Percentiles rank a stretch among this genome's conserved stretches.
These are phyloP conservation scores for Guillardia theta DNA, from an alignment of 78 protist species.

Conservation along the genomic window DNA sequence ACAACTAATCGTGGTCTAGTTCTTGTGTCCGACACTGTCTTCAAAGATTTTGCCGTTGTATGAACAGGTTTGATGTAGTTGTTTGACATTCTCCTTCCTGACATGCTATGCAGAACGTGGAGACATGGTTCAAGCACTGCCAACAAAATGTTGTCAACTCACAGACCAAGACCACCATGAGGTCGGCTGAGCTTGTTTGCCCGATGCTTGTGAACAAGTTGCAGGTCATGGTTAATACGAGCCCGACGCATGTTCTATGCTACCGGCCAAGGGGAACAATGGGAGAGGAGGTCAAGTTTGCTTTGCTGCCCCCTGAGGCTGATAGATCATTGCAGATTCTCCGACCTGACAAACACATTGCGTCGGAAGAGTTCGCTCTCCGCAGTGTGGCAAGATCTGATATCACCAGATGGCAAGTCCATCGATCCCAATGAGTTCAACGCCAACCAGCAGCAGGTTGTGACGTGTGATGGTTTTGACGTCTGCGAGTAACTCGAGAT, in stretches of 20 bases:
- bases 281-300: neutral
- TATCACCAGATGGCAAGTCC: too few species aligned
- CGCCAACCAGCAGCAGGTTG: too few species aligned
- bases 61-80: neutral
- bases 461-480: too few species aligned
- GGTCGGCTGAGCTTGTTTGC: neutral
- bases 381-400: neutral
- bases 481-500: too few species aligned
- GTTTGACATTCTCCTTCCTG: too few species aligned
- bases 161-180: neutral
- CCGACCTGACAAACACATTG: neutral
- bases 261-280: neutral
- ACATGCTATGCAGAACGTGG: too few species aligned
- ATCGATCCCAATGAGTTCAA: too few species aligned
- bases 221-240: neutral
- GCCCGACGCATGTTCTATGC: neutral
- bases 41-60: neutral
- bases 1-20: neutral
- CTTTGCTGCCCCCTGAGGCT: neutral
- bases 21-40: neutral
- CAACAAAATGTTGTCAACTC: neutral
- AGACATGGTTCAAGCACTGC: too few species aligned
- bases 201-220: neutral
- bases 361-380: slow-evolving; percentile 2
- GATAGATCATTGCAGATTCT: neutral